Percentiles rank a stretch among this genome's conserved stretches.
phyloP scores from a whole-genome alignment of 176 grass and related monocot species.

The Triticum timopheevii region DNA sequence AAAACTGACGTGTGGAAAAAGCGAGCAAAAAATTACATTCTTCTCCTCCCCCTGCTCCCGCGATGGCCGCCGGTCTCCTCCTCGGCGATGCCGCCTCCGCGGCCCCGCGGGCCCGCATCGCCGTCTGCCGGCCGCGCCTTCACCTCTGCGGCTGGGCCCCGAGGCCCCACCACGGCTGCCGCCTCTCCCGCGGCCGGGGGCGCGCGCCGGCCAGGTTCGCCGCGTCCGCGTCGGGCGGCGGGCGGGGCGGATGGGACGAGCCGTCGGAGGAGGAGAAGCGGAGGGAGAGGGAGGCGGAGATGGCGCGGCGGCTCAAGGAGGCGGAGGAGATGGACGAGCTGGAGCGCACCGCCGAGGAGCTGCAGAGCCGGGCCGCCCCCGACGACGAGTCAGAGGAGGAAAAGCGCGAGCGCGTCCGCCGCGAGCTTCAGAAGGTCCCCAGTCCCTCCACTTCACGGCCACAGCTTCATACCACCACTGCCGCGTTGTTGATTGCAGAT shows the following conservation, averaged over 20 bases:
- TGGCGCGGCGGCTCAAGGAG: constrained; percentile 60
- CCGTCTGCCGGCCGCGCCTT: not conserved
- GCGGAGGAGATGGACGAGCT: constrained; percentile 95
- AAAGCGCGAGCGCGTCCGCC: constrained; percentile 86
- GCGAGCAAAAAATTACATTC: not conserved
- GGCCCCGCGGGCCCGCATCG: constrained; percentile 19
- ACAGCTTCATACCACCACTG: too few species aligned
- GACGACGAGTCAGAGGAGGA: constrained; percentile 82
- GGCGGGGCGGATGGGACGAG: constrained; percentile 31
- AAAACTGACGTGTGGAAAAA: not conserved
- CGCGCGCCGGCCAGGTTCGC: constrained; percentile 28
- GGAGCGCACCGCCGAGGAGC: constrained; percentile 77
- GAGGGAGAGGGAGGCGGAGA: constrained; percentile 61
- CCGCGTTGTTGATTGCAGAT: not conserved
- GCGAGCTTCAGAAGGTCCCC: constrained; percentile 86
- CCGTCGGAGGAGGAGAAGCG: constrained; percentile 11
- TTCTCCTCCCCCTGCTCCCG: not conserved
- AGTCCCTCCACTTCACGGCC: not conserved
- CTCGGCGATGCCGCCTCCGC: constrained; percentile 55
- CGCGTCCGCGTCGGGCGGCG: constrained; percentile 37
- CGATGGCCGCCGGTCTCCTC: constrained; percentile 61
- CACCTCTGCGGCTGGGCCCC: constrained; percentile 32
- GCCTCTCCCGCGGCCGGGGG: not conserved
- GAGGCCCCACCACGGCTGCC: not conserved
- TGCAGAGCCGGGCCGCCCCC: constrained; percentile 57